Base-by-base conservation (phyloP, 78 protist species). In the Dictyostelium purpureum region DNA sequence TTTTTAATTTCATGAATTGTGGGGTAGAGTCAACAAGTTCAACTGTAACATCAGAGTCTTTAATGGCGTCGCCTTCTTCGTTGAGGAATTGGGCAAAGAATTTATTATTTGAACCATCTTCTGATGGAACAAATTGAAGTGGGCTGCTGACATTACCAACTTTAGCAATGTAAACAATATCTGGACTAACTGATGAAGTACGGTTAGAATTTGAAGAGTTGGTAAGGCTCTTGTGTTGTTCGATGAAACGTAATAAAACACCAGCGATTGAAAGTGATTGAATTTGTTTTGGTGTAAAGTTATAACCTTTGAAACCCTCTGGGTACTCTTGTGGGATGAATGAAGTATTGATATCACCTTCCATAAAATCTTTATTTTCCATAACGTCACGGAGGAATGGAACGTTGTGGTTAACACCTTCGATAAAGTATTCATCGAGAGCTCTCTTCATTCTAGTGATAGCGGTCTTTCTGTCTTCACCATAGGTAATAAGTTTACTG, bases 401-500 rank as follows among this genome's bases (percentile, higher is more conserved):
- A 49, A 99, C 85, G 96, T 99, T 99, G 92, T 98, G 97, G 37
- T 71, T 52, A 70, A 98, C 95, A 51, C 98, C 97, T 31, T 90
- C 79, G 70, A 98, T 97, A 81, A 87, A 97, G 88, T 97, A 98
- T 42, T 45, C 59, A 59, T 98, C 99, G 54, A 99, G 96, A 18
- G 99, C 98, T 10, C 19, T 33, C 66, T 54, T 28, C 85, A 71
- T 87, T 5, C 47, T 57, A 10, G 43, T 31, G 77, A 90, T 74
- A 19, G 66, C 94, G 38, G 56, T 54, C 43, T 66, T 65, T 31
- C 98, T 70, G 37, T 2, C 28, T 28, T 43, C 43, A n/a, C 96
- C 99, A 77, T 83, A 89, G 47, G 99, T 97, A 65, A 94, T 67
- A 12, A 99, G 95, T 97, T 98, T 99, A 49, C 95, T 94, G 81